These are phyloP conservation scores for Bipolaris bicolor DNA, from an alignment of 2,329 filamentous ascomycete species.

Conservation along the genomic window DNA sequence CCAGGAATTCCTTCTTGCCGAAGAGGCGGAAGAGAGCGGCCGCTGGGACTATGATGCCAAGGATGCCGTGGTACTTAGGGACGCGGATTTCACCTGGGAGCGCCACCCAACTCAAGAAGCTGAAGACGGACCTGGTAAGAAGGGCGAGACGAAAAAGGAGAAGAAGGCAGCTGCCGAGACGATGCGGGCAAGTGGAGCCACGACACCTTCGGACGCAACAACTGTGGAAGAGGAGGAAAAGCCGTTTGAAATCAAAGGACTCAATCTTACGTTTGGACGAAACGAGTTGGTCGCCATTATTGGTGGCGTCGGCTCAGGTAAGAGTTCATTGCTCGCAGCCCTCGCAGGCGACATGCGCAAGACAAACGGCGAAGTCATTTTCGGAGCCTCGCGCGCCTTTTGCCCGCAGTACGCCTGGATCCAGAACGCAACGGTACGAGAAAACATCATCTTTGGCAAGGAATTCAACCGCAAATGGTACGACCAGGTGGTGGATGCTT, in stretches of 20 bases:
- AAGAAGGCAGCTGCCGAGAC: conserved; percentile 46
- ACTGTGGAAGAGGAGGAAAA: conserved; percentile 60
- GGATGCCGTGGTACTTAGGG: conserved; percentile 68
- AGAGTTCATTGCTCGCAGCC: conserved; percentile 86
- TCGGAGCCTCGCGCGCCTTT: conserved; percentile 83
- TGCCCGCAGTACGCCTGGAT: conserved; percentile 99
- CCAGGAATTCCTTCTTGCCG: conserved; percentile 83
- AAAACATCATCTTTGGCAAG: conserved; percentile 93
- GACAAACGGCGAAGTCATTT: conserved; percentile 72
- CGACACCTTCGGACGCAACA: conserved; percentile 57
- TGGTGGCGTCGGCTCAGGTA: conserved; percentile 86
- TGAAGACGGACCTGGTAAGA: conserved; percentile 44
- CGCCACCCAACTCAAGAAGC: conserved; percentile 60
- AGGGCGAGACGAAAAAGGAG: conserved; percentile 57
- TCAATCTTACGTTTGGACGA: conserved; percentile 71
- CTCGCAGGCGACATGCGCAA: conserved; percentile 93
- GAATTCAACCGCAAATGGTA: conserved; percentile 77
- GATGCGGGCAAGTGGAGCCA: conserved; percentile 31
- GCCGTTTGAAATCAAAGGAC: conserved; percentile 73
- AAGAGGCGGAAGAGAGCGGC: conserved; percentile 80
- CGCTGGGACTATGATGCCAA: conserved; percentile 60
- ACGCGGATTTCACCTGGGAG: conserved; percentile 90
- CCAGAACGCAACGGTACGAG: conserved; percentile 82
- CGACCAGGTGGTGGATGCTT: conserved; percentile 80
- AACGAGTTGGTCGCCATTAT: conserved; percentile 86